Evolutionary conservation across 2,329 filamentous ascomycete genomes (phyloP).

Genomic region (Neofusicoccum parvum): DNA sequence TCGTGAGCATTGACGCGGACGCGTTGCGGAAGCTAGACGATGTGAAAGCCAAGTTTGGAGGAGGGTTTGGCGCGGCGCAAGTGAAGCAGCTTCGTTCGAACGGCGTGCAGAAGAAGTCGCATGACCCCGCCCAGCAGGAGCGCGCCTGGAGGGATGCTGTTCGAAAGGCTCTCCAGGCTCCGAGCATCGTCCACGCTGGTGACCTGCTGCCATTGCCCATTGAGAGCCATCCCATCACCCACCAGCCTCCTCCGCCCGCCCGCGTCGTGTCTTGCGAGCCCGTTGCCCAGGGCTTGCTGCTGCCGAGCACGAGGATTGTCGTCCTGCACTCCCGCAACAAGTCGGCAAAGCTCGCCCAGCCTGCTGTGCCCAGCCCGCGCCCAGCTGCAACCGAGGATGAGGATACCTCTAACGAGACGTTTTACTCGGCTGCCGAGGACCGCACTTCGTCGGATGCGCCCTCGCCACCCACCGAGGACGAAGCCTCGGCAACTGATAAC

Average conservation of each 20-base stretch:
- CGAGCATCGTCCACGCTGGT: slow-evolving; percentile 79
- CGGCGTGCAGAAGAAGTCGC: slow-evolving; percentile 29
- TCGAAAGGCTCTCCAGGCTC: slow-evolving; percentile 70
- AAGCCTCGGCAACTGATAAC: slow-evolving; percentile 42
- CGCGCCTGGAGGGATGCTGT: slow-evolving; percentile 51
- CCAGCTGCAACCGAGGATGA: slow-evolving; percentile 67
- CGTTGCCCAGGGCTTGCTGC: slow-evolving; percentile 81
- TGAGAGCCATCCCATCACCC: slow-evolving; percentile 80
- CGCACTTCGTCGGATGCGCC: slow-evolving; percentile 40
- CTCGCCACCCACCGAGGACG: slow-evolving; percentile 42
- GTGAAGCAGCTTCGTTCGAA: slow-evolving; percentile 29
- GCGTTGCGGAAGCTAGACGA: slow-evolving; percentile 78
- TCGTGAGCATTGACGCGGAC: slow-evolving; percentile 81
- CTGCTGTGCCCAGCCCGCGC: slow-evolving; percentile 45
- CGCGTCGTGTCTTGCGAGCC: slow-evolving; percentile 93
- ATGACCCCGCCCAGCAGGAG: slow-evolving; percentile 31
- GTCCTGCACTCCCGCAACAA: slow-evolving; percentile 66
- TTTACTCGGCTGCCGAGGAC: slow-evolving; percentile 90
- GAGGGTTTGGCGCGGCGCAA: slow-evolving; percentile 50
- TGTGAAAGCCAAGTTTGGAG: slow-evolving; percentile 80
- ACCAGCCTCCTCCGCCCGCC: slow-evolving; percentile 79
- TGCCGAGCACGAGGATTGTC: slow-evolving; percentile 79
- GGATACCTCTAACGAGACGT: slow-evolving; percentile 85
- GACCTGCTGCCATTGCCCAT: slow-evolving; percentile 79
- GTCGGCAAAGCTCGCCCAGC: slow-evolving; percentile 46